Evolutionary conservation across 1,139 yeast genomes (phyloP), one percentile per base, ranked within the genome.

Genomic region (Protomyces pachydermus): DNA sequence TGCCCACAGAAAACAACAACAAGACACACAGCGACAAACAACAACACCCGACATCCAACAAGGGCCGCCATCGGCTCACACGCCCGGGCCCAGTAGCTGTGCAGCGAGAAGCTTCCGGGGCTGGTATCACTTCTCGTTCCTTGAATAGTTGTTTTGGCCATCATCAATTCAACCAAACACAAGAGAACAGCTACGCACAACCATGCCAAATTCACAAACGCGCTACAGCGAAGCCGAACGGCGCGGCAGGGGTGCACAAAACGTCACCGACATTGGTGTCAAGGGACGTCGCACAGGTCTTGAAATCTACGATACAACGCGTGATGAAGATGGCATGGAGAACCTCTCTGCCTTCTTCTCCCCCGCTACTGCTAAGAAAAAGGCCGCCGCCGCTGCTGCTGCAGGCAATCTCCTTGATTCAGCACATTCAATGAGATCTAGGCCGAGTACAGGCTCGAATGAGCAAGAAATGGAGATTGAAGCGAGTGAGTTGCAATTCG

Each of bases 241-340:
- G 10, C 42, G 62, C 23, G 62, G 62, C n/a, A 51, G 62, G 20
- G 54, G 54, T 50, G 18, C 62, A n/a, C 62, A 58, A 52, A 54
- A 51, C 45, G 62, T 58, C 62, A 63, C 62, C 23, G 60, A 63
- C 32, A 63, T 63, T 28, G 65, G 65, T 10, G 61, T 63, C 54
- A 61, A 56, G 38, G 63, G 65, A 23, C 50, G 65, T 54, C 37
- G 62, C 23, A 55, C 58, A n/a, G 61, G 58, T 10, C 42, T 57
- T 28, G 23, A 56, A 20, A 61, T 57, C 23, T 53, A 56, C 16
- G 60, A 55, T 6, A 45, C 61, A 18, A 56, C 54, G 20, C 81
- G 83, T 69, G 95, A 88, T 73, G 82, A 82, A 65, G 81, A 84
- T 72, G 87, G 90, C 45, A 83, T 89, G 86, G 96, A 90, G 72